Evolutionary conservation across 306 rosid genomes (phyloP).

Genomic region (Dryas drummondii): DNA sequence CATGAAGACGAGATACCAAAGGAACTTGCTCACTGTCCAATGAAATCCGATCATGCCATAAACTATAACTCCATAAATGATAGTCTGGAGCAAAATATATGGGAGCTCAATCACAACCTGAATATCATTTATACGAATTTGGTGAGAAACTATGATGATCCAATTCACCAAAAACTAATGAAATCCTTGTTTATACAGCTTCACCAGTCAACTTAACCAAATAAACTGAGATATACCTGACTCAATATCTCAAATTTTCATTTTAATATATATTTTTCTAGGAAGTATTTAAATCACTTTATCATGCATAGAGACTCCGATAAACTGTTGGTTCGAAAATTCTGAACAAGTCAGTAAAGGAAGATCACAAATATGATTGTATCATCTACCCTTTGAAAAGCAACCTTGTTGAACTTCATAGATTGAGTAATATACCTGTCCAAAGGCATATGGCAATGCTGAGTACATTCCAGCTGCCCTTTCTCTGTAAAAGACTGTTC

Average conservation of each 20-base stretch:
- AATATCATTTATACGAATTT: neutral
- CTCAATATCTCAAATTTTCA: too few relatives aligned
- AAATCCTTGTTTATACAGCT: neutral
- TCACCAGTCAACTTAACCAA: too few relatives aligned
- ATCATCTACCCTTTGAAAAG: too few relatives aligned
- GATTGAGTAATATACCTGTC: constrained; percentile 34
- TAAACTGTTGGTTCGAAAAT: too few relatives aligned
- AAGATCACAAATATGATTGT: too few relatives aligned
- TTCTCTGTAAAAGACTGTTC: constrained; percentile 50
- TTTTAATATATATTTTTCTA: too few relatives aligned
- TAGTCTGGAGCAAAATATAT: constrained; percentile 49
- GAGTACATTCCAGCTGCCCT: constrained; percentile 57
- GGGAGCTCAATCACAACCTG: constrained; percentile 78
- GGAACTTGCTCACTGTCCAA: constrained; percentile 51
- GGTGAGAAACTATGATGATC: neutral
- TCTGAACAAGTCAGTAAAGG: too few relatives aligned
- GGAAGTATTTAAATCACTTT: too few relatives aligned
- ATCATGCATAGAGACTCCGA: too few relatives aligned
- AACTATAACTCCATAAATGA: constrained; percentile 61
- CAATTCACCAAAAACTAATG: neutral
- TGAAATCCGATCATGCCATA: constrained; percentile 53
- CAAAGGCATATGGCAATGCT: constrained; percentile 49
- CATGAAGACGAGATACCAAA: constrained; percentile 77
- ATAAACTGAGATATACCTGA: too few relatives aligned
- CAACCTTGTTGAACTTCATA: too few relatives aligned